Evolutionary conservation across 192 early-diverging fungal species (phyloP), one percentile per base, ranked within the genome.

Genomic region (Thoreauomyces humboldtii): DNA sequence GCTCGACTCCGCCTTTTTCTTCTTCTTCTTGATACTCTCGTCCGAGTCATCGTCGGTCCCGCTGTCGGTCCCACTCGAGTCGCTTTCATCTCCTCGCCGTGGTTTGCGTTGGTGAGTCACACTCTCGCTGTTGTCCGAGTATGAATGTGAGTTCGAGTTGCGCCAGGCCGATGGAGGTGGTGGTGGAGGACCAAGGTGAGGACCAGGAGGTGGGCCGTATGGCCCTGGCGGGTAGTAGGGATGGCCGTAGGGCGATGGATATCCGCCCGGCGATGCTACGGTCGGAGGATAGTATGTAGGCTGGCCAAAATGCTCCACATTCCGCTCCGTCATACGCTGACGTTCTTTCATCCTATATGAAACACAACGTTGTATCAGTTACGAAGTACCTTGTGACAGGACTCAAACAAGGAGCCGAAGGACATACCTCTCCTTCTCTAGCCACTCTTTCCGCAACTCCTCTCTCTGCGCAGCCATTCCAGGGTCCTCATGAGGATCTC

Each of bases 401-500:
- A n/a, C n/a, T n/a, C 38, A 9, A 41, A 41, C 11, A 41, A 17
- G 38, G 9, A 17, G 17, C 9, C 11, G 38, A 12, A 41, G 38
- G 38, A 9, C 9, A 34, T 57, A 57, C 59, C 59, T 17, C 46
- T 68, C 65, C 19, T 31, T 42, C 57, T 68, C 65, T 7, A 68
- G 37, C 55, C 55, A 68, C 45, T 68, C 43, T 15, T 34, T 19
- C 1, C 65, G 27, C 19, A 68, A 33, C 22, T 47, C 65, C 57
- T 68, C 56, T 22, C 65, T 15, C 57, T 60, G 65, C 33, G 41
- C 41, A n/a, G 65, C 65, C 47, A 34, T 68, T 7, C 12, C 29
- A 19, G 65, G 65, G 46, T 68, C 65, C 42, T 68, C 65, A 14
- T 51, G 41, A 12, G 41, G 33, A 25, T 68, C 65, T 15, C 65